Evolutionary conservation across 352 stramenopile species (phyloP).

Genomic region (Globisporangium cystogenes): DNA sequence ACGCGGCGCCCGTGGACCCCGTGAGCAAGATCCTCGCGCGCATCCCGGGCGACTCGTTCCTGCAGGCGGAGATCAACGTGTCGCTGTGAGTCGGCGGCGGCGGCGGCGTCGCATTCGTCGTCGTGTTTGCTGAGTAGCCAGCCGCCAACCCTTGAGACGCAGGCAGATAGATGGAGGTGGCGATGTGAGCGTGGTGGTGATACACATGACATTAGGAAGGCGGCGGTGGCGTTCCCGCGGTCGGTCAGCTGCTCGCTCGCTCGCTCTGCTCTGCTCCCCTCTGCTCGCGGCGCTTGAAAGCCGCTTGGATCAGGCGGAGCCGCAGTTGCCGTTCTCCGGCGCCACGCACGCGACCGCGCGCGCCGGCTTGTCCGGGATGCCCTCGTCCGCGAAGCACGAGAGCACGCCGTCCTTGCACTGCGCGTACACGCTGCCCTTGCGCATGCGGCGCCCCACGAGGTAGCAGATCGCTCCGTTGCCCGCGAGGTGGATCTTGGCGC

Average conservation of each 20-base stretch:
- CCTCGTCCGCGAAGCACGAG: constrained; percentile 33
- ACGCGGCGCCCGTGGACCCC: constrained; percentile 75
- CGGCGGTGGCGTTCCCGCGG: too few relatives aligned
- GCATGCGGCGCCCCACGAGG: constrained; percentile 39
- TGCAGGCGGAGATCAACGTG: constrained; percentile 87
- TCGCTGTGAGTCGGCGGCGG: constrained; percentile 40
- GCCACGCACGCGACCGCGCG: constrained; percentile 21
- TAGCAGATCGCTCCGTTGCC: constrained; percentile 41
- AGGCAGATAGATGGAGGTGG: too few relatives aligned
- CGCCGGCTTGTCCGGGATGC: constrained; percentile 34
- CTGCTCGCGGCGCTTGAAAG: too few relatives aligned
- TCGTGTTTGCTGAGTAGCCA: too few relatives aligned
- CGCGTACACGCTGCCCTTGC: constrained; percentile 26
- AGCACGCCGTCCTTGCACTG: constrained; percentile 30
- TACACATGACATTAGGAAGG: not conserved
- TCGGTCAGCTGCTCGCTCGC: not conserved
- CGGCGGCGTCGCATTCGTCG: not conserved
- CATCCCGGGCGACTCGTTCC: constrained; percentile 82
- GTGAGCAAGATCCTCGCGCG: constrained; percentile 84
- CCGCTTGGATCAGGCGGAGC: constrained; percentile 4
- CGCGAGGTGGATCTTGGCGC: constrained; percentile 25
- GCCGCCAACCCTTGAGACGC: too few relatives aligned
- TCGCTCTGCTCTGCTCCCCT: too few relatives aligned
- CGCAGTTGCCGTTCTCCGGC: constrained; percentile 26
- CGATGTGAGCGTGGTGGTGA: too few relatives aligned